Evolutionary conservation across 176 grass and related monocot species (phyloP), one percentile per base, ranked within the genome.

Genomic region (Cocos nucifera): DNA sequence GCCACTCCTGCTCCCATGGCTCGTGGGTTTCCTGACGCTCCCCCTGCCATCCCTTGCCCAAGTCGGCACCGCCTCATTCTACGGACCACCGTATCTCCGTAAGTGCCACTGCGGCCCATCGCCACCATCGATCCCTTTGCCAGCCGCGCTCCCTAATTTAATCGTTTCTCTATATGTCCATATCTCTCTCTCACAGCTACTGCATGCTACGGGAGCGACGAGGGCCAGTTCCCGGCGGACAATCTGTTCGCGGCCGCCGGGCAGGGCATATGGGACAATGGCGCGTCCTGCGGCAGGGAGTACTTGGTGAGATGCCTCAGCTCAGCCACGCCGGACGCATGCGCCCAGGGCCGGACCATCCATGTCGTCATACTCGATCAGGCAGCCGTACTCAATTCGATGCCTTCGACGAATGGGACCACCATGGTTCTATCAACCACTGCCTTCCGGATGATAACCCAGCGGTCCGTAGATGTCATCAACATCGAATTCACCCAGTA

Each of bases 251-350:
- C 74, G 0, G 80, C 80, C 1, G 80, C 80, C 2, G 80, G 80
- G 2, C 74, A 77, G 15, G 74, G 62, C 5, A 83, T 78, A n/a
- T 83, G 80, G 80, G 80, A 77, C 74, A 83, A 83, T 52, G 74
- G 68, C 51, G 80, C 80, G 1, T 71, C 73, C 12, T 83, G 80
- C 49, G 80, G 80, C 4, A 30, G 80, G 12, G 61, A 68, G 22
- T 83, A 83, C 30, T 3, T 68, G 6, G 55, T 83, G 62, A 19
- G 68, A 20, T 83, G 80, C 65, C 80, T 83, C 62, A 83, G 80
- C 73, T 65, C 74, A 4, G 56, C 62, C 9, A 73, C 55, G 4
- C 56, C 67, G 4, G 32, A 15, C 17, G 74, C 67, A 0, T 83
- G 80, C 70, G 28, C 49, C 12, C 23, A 7, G 19, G 67, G 57